These are phyloP conservation scores for Kodamaea kakaduensis DNA, from an alignment of 805 yeast species.

Conservation along the genomic window DNA sequence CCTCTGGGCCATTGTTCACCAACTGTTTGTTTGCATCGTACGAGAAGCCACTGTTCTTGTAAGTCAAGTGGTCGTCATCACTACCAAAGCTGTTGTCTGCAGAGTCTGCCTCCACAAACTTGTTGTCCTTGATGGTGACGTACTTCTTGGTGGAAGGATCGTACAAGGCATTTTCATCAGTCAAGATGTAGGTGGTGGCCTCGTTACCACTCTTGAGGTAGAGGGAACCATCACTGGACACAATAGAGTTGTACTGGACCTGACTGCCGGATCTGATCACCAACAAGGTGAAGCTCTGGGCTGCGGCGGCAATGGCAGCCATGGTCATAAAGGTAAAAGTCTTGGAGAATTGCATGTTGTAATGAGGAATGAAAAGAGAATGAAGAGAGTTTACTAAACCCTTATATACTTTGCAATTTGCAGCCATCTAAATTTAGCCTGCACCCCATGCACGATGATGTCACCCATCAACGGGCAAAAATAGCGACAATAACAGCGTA, in stretches of 20 bases:
- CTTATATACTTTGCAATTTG: too few species aligned
- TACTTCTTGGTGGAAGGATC: slow-evolving; percentile 17
- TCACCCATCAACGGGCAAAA: too few species aligned
- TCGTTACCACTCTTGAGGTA: slow-evolving; percentile 13
- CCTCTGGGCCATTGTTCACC: slow-evolving; percentile 7
- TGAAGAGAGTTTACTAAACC: too few species aligned
- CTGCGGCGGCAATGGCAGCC: slow-evolving; percentile 24
- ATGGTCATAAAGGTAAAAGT: slow-evolving; percentile 19
- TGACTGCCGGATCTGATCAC: slow-evolving; percentile 24
- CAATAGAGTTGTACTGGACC: slow-evolving; percentile 19
- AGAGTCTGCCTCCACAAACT: slow-evolving; percentile 5
- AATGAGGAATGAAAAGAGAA: too few species aligned
- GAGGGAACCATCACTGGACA: slow-evolving; percentile 8
- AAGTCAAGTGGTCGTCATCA: slow-evolving; percentile 14
- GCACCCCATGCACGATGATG: too few species aligned
- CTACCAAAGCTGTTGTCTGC: slow-evolving; percentile 12
- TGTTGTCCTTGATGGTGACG: slow-evolving; percentile 11
- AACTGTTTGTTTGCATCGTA: slow-evolving; percentile 10
- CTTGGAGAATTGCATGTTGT: slow-evolving; percentile 13
- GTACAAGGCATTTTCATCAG: slow-evolving; percentile 21
- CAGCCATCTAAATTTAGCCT: too few species aligned
- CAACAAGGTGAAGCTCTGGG: slow-evolving; percentile 18
- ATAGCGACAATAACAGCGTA: too few species aligned
- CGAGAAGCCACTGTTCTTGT: slow-evolving; percentile 9
- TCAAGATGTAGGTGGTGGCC: slow-evolving; percentile 18